Evolutionary conservation across 2,329 filamentous ascomycete genomes (phyloP).

Genomic region (Colletotrichum salicis): DNA sequence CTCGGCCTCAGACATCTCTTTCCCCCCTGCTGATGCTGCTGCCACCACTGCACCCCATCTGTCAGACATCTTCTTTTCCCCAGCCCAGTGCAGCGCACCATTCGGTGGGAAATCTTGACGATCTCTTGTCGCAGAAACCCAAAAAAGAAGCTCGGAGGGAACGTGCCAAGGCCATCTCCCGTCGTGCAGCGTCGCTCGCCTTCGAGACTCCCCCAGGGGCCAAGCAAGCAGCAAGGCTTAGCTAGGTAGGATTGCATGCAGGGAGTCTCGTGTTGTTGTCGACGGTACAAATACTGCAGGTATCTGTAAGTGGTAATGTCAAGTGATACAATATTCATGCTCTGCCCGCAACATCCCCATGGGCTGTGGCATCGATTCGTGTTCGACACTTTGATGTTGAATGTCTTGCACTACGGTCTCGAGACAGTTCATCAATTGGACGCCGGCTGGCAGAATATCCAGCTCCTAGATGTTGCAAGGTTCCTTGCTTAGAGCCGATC

Average conservation of each 20-base stretch:
- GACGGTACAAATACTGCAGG: neutral
- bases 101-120: neutral
- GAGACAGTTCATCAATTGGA: constrained; percentile 15
- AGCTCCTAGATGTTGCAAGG: constrained; percentile 19
- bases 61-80: constrained; percentile 1
- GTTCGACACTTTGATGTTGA: neutral
- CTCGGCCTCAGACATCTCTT: neutral
- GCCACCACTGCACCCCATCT: neutral
- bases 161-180: constrained; percentile 26
- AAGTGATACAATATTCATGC: neutral
- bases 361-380: neutral
- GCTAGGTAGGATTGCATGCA: constrained; percentile 1
- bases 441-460: constrained; percentile 17
- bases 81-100: constrained; percentile 6
- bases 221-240: neutral
- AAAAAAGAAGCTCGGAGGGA: constrained; percentile 13
- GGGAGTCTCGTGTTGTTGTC: neutral
- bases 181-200: constrained; percentile 9
- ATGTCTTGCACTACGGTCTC: neutral
- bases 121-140: constrained; percentile 15
- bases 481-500: constrained; percentile 6
- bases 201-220: constrained; percentile 1
- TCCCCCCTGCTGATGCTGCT: neutral
- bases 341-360: neutral
- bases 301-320: neutral